Evolutionary conservation across 164 flowering plant species (phyloP).

Genomic region (Dillenia suffruticosa): DNA sequence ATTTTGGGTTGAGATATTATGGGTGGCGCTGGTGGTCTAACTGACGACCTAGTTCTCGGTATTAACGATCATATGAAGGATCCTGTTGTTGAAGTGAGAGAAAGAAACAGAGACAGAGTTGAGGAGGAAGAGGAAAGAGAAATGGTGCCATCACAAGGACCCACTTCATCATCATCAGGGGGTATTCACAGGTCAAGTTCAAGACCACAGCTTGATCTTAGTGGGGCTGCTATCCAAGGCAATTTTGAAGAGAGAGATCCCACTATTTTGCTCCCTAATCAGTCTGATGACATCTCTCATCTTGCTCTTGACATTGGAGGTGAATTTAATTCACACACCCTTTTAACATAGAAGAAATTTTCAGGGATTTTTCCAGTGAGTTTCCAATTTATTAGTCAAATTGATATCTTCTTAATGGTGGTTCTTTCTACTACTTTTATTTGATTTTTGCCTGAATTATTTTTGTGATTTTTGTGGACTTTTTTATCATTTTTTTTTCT

Average conservation of each 20-base stretch:
- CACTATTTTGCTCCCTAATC: constrained; percentile 87
- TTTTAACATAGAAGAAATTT: neutral
- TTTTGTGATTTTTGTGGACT: neutral
- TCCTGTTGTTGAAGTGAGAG: too few species aligned
- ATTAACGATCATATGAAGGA: neutral
- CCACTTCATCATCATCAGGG: constrained; percentile 2
- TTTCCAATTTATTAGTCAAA: neutral
- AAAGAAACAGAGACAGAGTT: constrained; percentile 1
- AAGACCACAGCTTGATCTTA: constrained; percentile 84
- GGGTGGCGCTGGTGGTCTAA: constrained; percentile 9
- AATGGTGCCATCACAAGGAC: constrained; percentile 42
- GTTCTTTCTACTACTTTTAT: neutral
- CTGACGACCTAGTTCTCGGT: constrained; percentile 9
- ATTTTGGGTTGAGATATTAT: constrained; percentile 12
- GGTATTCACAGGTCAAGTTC: constrained; percentile 66
- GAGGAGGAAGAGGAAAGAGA: constrained; percentile 25
- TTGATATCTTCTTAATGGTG: neutral
- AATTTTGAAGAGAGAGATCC: constrained; percentile 87
- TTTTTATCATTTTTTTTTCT: neutral
- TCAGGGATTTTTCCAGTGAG: neutral
- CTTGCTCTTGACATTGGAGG: constrained; percentile 97
- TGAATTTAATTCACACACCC: constrained; percentile 9
- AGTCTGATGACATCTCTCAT: constrained; percentile 89
- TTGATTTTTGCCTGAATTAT: too few species aligned
- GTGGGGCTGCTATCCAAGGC: constrained; percentile 89